Percentiles rank a stretch among this genome's conserved stretches.
Evolutionary conservation across 352 stramenopile genomes (phyloP).

Genomic region (Pythium oligandrum): DNA sequence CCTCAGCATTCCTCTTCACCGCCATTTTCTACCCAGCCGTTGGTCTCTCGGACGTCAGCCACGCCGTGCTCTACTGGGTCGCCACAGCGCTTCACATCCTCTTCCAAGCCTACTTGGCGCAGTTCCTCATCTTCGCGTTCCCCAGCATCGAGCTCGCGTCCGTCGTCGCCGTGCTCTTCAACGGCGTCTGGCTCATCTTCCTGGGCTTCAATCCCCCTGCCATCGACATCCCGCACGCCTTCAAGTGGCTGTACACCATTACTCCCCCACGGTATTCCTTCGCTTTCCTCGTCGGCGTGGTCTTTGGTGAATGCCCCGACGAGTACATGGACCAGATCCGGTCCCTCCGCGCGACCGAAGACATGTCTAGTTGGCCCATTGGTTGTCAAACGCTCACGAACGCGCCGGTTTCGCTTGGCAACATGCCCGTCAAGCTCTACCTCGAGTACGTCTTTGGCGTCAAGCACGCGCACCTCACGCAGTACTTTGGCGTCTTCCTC

Average conservation of each 20-base stretch:
- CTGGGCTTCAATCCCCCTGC: constrained; percentile 27
- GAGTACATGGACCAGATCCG: constrained; percentile 11
- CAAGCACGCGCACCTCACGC: constrained; percentile 33
- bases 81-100: constrained; percentile 16
- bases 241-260: constrained; percentile 43
- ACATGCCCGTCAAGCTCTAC: constrained; percentile 50
- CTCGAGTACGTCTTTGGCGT: constrained; percentile 53
- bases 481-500: constrained; percentile 49
- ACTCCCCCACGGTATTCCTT: constrained; percentile 27
- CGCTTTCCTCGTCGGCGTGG: constrained; percentile 16
- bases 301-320: constrained; percentile 29
- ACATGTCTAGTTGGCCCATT: constrained; percentile 29
- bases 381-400: constrained; percentile 51
- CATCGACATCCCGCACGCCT: constrained; percentile 22
- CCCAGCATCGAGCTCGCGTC: constrained; percentile 15
- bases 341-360: constrained; percentile 19
- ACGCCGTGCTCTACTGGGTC: constrained; percentile 20
- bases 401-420: constrained; percentile 33
- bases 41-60: constrained; percentile 15
- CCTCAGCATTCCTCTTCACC: constrained; percentile 17
- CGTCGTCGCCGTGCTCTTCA: constrained; percentile 14
- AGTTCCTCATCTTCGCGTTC: constrained; percentile 15
- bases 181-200: constrained; percentile 18
- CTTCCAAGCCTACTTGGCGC: constrained; percentile 20
- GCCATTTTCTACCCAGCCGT: constrained; percentile 32